Evolutionary conservation across 2,329 filamentous ascomycete genomes (phyloP), one percentile per base, ranked within the genome.

Genomic region (Ophiostoma perfectum): DNA sequence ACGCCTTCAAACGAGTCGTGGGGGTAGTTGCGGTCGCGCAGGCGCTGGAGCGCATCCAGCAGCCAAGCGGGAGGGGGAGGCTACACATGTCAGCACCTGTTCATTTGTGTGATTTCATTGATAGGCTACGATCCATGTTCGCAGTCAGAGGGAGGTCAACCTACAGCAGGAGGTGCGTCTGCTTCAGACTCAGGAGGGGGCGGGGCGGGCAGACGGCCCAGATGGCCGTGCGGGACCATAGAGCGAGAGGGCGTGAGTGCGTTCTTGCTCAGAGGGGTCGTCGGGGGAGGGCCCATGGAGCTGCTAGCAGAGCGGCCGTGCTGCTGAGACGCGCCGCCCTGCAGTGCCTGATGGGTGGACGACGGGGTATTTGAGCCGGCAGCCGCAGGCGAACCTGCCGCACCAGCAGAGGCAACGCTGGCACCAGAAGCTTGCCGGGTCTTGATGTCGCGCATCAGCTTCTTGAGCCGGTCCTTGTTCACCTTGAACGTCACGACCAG

Each of bases 31-130:
- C 83, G 81, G 73, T 87, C 87, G 73, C 81, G 81, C 68, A 98
- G 85, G 38, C 87, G 83, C 70, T 85, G 81, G n/a, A 98, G 86
- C 67, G 91, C 90, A 49, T 84, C 80, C 69, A 84, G 81, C 68
- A 99, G 90, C 95, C 95, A 98, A 68, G 86, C 82, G n/a, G 94
- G 93, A 18, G 93, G 88, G 7, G 91, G 87, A 69, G 93, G 92
- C 92, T 96, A 75, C 45, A 47, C 8, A 12, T 47, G 45, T 47
- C n/a, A 47, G 45, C 6, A 27, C 1, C n/a, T 55, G 42, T 55
- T 27, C n/a, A 27, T 27, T 47, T 47, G 70, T 44, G 14, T 38
- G 27, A 38, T 45, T 75, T 75, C 73, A 47, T 16, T n/a, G 4
- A 9, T 16, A 9, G 27, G 27, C 1, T 12, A 42, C 60, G 5